Conservation (phyloP, 768 basidiomycete genomes). For the Rhizopogon sp. region DNA sequence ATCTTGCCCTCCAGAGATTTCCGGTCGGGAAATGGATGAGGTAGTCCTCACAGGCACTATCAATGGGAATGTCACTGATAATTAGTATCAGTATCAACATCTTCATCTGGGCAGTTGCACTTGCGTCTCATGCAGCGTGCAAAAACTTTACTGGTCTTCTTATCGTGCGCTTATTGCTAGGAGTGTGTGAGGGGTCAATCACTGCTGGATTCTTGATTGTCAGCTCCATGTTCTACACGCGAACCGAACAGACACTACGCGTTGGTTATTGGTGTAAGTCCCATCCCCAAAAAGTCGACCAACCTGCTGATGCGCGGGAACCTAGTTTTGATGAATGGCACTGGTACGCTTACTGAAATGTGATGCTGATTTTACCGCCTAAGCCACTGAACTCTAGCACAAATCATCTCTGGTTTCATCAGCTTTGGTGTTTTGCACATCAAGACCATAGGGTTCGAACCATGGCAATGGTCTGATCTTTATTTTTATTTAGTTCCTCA, state of each 20-base stretch:
- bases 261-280: constrained; percentile 68
- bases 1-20: constrained; percentile 56
- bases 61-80: not conserved
- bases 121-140: constrained; percentile 59
- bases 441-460: constrained; percentile 44
- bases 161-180: constrained; percentile 57
- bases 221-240: constrained; percentile 67
- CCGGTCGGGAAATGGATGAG: constrained; percentile 78
- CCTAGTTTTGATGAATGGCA: constrained; percentile 66
- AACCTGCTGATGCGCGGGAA: not conserved
- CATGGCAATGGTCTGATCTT: constrained; percentile 57
- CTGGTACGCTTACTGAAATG: constrained; percentile 34
- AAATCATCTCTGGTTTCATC: constrained; percentile 59
- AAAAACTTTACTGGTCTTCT: constrained; percentile 59
- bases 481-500: not conserved
- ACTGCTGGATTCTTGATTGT: constrained; percentile 70
- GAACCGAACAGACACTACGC: constrained; percentile 54
- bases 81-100: constrained; percentile 48
- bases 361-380: not conserved
- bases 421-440: constrained; percentile 60
- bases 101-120: constrained; percentile 51
- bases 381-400: constrained; percentile 32
- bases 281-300: not conserved
- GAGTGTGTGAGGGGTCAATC: constrained; percentile 60
- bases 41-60: constrained; percentile 23